A percentile compares a stretch with the other conserved stretches of the same genome.
Evolutionary conservation across 352 stramenopile genomes (phyloP).

Genomic region (Phytophthora tentaculata): DNA sequence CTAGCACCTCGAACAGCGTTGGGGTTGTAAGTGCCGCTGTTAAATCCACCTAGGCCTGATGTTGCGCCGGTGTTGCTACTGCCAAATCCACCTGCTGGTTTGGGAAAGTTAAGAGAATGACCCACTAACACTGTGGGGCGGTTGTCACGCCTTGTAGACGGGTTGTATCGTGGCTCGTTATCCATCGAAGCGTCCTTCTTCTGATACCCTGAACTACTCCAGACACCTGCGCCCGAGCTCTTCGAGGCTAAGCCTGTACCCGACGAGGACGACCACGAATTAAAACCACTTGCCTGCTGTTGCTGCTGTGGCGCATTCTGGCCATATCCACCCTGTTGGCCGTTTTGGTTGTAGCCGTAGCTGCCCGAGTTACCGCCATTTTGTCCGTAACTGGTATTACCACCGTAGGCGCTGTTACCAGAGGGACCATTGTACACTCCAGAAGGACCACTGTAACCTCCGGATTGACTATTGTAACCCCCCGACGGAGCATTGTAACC

Average conservation of each 20-base stretch:
- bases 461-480: slow-evolving; percentile 24
- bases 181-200: slow-evolving; percentile 57
- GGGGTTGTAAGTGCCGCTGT: slow-evolving; percentile 53
- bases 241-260: slow-evolving; percentile 46
- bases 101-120: slow-evolving; percentile 78
- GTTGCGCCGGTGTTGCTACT: slow-evolving; percentile 42
- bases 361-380: slow-evolving; percentile 29
- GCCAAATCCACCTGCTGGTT: slow-evolving; percentile 47
- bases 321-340: slow-evolving; percentile 24
- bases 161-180: slow-evolving; percentile 57
- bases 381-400: slow-evolving; percentile 39
- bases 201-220: slow-evolving; percentile 85
- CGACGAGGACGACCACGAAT: slow-evolving; percentile 57
- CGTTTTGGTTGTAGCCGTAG: slow-evolving; percentile 36
- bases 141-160: slow-evolving; percentile 71
- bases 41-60: slow-evolving; percentile 47
- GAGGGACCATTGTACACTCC: slow-evolving; percentile 28
- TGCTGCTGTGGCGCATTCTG: slow-evolving; percentile 32
- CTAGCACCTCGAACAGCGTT: slow-evolving; percentile 44
- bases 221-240: slow-evolving; percentile 56
- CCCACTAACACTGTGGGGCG: slow-evolving; percentile 85
- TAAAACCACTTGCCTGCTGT: slow-evolving; percentile 50
- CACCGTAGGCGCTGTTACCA: slow-evolving; percentile 28
- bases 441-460: slow-evolving; percentile 19
- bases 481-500: slow-evolving; percentile 20